Evolutionary conservation across 2,329 filamentous ascomycete species (phyloP).

Genomic region (Saccharata proteae): DNA sequence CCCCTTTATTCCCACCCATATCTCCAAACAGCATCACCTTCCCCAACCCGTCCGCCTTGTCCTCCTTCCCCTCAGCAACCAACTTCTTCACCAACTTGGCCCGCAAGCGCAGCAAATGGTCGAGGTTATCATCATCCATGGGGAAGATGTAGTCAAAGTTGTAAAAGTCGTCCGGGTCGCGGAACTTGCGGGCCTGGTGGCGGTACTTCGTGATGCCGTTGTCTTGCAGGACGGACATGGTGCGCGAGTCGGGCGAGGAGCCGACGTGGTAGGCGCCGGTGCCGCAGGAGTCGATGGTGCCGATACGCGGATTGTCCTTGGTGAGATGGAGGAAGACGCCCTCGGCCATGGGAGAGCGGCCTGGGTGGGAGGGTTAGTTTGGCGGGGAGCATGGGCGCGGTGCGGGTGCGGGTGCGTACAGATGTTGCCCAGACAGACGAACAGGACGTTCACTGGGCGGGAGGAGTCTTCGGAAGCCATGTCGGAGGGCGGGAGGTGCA

Average conservation of each 20-base stretch:
- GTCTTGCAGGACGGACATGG: slow-evolving; percentile 61
- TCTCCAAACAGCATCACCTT: slow-evolving; percentile 75
- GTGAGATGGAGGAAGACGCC: slow-evolving; percentile 71
- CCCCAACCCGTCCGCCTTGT: slow-evolving; percentile 27
- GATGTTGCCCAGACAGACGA: slow-evolving; percentile 96
- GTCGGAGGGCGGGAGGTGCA: background rate
- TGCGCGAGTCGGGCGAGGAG: slow-evolving; percentile 66
- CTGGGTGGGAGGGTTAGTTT: slow-evolving; percentile 18
- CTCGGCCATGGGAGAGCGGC: slow-evolving; percentile 86
- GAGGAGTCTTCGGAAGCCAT: slow-evolving; percentile 10
- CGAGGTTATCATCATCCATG: slow-evolving; percentile 80
- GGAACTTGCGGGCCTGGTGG: slow-evolving; percentile 65
- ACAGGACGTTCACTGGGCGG: slow-evolving; percentile 58
- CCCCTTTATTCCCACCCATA: slow-evolving; percentile 48
- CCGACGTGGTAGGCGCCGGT: slow-evolving; percentile 80
- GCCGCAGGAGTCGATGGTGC: slow-evolving; percentile 72
- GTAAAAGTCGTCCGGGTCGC: slow-evolving; percentile 57
- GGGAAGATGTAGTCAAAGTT: slow-evolving; percentile 88
- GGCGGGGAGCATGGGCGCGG: slow-evolving; percentile 4
- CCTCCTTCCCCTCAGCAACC: slow-evolving; percentile 21
- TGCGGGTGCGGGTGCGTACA: slow-evolving; percentile 37
- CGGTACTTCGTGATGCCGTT: slow-evolving; percentile 68
- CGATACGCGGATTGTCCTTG: slow-evolving; percentile 43
- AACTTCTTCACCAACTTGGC: slow-evolving; percentile 35
- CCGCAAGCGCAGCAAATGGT: slow-evolving; percentile 52